A percentile compares a stretch with the other conserved stretches of the same genome.
phyloP scores from a whole-genome alignment of 352 stramenopile species.

The Phytophthora pini region DNA sequence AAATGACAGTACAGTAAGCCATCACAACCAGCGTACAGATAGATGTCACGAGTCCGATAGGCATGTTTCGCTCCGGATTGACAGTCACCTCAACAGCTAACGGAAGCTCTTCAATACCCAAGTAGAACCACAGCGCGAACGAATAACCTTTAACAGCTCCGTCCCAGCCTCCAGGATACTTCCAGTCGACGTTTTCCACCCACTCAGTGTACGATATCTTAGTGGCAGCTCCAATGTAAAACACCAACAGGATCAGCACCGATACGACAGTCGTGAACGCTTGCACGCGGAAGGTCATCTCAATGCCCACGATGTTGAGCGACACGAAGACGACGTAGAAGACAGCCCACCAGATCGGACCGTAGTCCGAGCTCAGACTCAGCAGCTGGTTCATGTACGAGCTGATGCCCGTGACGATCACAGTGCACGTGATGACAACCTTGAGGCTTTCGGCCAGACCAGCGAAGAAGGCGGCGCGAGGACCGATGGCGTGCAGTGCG shows the following conservation, averaged over 20 bases:
- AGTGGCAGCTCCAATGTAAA: constrained; percentile 63
- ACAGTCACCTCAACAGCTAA: constrained; percentile 74
- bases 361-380: constrained; percentile 41
- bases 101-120: constrained; percentile 73
- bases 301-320: constrained; percentile 67
- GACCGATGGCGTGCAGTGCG: constrained; percentile 64
- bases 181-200: constrained; percentile 51
- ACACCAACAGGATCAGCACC: constrained; percentile 65
- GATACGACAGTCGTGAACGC: constrained; percentile 61
- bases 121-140: constrained; percentile 77
- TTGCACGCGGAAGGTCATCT: constrained; percentile 74
- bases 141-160: constrained; percentile 65
- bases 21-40: constrained; percentile 34
- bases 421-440: constrained; percentile 67
- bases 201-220: constrained; percentile 69
- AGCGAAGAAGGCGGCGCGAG: constrained; percentile 63
- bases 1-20: constrained; percentile 65
- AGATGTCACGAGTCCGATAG: constrained; percentile 44
- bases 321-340: constrained; percentile 71
- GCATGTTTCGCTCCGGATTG: constrained; percentile 70
- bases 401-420: constrained; percentile 69
- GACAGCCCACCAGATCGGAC: constrained; percentile 60
- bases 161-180: constrained; percentile 57
- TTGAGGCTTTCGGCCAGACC: constrained; percentile 74
- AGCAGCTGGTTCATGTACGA: constrained; percentile 74